These are phyloP conservation scores for Houttuynia cordata DNA, from an alignment of 164 flowering plant genomes.

Conservation along the genomic window DNA sequence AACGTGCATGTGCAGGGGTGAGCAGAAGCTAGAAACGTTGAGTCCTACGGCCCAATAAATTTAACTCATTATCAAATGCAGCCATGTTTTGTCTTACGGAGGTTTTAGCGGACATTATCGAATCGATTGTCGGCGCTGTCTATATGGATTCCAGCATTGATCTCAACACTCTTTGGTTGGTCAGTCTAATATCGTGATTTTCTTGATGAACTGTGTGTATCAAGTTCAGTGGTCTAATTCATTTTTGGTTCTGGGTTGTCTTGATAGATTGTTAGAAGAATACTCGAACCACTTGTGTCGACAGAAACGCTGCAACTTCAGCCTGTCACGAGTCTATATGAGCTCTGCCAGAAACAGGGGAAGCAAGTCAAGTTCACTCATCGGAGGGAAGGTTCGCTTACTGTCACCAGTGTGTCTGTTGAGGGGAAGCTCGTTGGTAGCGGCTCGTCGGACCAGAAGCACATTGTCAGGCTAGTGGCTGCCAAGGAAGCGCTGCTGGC, in stretches of 20 bases:
- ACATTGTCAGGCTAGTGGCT: constrained; percentile 43
- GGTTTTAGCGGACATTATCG: constrained; percentile 77
- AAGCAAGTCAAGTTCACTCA: constrained; percentile 32
- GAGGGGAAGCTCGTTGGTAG: constrained; percentile 40
- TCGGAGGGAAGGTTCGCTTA: constrained; percentile 24
- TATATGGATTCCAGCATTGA: constrained; percentile 53
- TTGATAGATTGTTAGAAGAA: too few species aligned
- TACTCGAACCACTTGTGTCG: constrained; percentile 56
- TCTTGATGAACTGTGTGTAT: too few species aligned
- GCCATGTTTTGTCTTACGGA: too few species aligned
- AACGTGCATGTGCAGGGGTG: too few species aligned
- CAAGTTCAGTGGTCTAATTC: too few species aligned
- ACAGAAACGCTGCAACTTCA: constrained; percentile 27
- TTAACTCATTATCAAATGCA: too few species aligned
- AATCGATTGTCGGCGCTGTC: constrained; percentile 71
- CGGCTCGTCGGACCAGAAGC: constrained; percentile 36
- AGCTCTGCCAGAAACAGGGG: constrained; percentile 54
- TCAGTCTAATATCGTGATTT: constrained; percentile 3
- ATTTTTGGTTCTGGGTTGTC: constrained; percentile 17
- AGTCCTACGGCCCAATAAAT: too few species aligned
- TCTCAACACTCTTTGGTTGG: constrained; percentile 51
- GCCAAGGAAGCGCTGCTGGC: constrained; percentile 36
- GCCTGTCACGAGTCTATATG: constrained; percentile 42
- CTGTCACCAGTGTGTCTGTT: constrained; percentile 32
- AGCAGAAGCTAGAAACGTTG: constrained; percentile 30